Percentiles rank a stretch among this genome's conserved stretches.
Evolutionary conservation across 2,329 filamentous ascomycete genomes (phyloP).

Genomic region (Lachnellula occidentalis): DNA sequence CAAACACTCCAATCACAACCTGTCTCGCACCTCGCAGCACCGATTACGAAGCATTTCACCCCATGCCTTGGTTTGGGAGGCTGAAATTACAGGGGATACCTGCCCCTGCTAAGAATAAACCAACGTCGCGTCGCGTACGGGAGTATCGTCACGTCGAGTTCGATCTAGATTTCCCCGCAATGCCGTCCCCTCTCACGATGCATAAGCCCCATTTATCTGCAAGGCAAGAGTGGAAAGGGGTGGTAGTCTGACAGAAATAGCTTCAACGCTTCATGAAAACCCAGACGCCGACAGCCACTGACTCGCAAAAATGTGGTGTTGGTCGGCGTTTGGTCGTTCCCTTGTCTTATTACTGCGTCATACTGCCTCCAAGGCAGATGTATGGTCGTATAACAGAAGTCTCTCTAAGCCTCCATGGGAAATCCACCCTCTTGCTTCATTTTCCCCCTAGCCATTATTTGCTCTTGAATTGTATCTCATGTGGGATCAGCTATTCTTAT

Average conservation of each 20-base stretch:
- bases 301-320: background rate
- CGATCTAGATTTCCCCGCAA: background rate
- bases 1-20: too few species aligned
- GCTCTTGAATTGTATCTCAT: too few species aligned
- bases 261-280: background rate
- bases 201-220: background rate
- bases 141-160: background rate
- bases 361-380: background rate
- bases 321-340: background rate
- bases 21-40: too few species aligned
- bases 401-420: too few species aligned
- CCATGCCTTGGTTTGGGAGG: too few species aligned
- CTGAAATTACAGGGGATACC: background rate
- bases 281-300: background rate
- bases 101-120: background rate
- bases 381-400: background rate
- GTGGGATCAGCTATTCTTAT: too few species aligned
- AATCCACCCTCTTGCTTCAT: too few species aligned
- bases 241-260: background rate
- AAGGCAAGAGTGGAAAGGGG: background rate
- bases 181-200: background rate
- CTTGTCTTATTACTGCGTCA: background rate
- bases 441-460: too few species aligned
- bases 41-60: too few species aligned
- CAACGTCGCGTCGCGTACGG: too few species aligned